Evolutionary conservation across 2,329 filamentous ascomycete species (phyloP).

Genomic region (Colletotrichum noveboracense): DNA sequence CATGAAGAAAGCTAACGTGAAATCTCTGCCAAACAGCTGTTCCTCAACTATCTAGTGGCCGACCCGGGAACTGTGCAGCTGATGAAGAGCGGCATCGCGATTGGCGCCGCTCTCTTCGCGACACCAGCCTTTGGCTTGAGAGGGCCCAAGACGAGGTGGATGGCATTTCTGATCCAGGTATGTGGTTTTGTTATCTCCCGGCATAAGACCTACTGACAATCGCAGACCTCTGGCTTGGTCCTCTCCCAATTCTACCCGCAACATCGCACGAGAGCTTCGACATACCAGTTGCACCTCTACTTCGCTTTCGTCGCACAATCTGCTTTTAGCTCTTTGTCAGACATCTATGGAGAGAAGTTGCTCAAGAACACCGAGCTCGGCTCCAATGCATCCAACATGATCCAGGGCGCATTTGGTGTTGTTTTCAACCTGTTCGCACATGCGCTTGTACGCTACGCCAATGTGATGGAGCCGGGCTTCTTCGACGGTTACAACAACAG

Average conservation of each 20-base stretch:
- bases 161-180: conserved; percentile 35
- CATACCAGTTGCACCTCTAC: conserved; percentile 32
- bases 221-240: conserved; percentile 30
- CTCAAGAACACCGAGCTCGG: conserved; percentile 31
- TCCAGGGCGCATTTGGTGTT: conserved; percentile 31
- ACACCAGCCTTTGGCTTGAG: conserved; percentile 25
- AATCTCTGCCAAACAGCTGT: conserved; percentile 24
- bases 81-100: conserved; percentile 32
- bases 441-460: conserved; percentile 24
- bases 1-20: neutral
- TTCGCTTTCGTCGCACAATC: conserved; percentile 32
- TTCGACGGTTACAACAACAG: conserved; percentile 25
- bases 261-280: conserved; percentile 22
- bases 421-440: conserved; percentile 33
- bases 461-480: conserved; percentile 29
- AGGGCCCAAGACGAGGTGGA: conserved; percentile 31
- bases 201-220: neutral
- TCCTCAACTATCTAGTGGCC: conserved; percentile 31
- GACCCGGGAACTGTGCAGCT: conserved; percentile 35
- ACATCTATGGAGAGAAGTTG: conserved; percentile 36
- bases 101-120: conserved; percentile 31
- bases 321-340: conserved; percentile 31
- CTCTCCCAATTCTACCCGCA: conserved; percentile 33
- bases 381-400: conserved; percentile 33
- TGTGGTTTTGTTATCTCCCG: neutral